A percentile compares a stretch with the other conserved stretches of the same genome.
These are phyloP conservation scores for Geranomyces michiganensis DNA, from an alignment of 192 early-diverging fungal genomes.

Conservation along the genomic window DNA sequence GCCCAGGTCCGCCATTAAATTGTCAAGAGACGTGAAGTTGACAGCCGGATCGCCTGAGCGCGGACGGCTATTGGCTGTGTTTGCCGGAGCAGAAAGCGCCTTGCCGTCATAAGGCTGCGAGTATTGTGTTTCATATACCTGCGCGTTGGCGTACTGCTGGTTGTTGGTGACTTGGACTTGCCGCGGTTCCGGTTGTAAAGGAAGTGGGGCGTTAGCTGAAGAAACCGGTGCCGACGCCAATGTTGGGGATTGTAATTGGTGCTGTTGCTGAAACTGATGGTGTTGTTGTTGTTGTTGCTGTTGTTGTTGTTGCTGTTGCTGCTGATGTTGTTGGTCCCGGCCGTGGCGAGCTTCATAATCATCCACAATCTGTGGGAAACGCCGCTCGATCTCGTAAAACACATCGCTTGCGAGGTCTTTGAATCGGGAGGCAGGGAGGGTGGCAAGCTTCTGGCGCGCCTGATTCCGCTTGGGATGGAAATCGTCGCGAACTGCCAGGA, in stretches of 20 bases:
- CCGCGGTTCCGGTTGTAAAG: slow-evolving; percentile 25
- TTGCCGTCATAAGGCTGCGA: slow-evolving; percentile 27
- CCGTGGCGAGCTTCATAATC: slow-evolving; percentile 34
- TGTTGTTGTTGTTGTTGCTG: not conserved
- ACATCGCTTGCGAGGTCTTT: slow-evolving; percentile 92
- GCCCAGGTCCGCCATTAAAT: slow-evolving; percentile 76
- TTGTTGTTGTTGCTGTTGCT: slow-evolving; percentile 17
- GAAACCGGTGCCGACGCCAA: slow-evolving; percentile 3
- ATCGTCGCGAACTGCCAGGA: slow-evolving; percentile 78
- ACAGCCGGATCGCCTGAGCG: slow-evolving; percentile 18
- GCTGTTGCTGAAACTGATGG: slow-evolving; percentile 5
- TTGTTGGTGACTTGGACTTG: slow-evolving; percentile 22
- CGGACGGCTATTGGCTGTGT: not conserved
- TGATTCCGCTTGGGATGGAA: slow-evolving; percentile 97
- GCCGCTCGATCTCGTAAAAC: slow-evolving; percentile 59
- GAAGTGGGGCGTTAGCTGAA: slow-evolving; percentile 1
- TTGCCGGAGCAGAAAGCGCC: slow-evolving; percentile 7
- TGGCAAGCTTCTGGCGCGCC: slow-evolving; percentile 94
- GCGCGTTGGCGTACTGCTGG: slow-evolving; percentile 11
- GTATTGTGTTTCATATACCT: slow-evolving; percentile 32
- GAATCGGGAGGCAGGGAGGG: slow-evolving; percentile 82
- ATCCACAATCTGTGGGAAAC: slow-evolving; percentile 51
- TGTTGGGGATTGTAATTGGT: not conserved
- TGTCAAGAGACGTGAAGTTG: slow-evolving; percentile 68
- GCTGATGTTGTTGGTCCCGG: not conserved